These are phyloP conservation scores for Halophytophthora polymorphica DNA, from an alignment of 352 stramenopile genomes.

Conservation along the genomic window DNA sequence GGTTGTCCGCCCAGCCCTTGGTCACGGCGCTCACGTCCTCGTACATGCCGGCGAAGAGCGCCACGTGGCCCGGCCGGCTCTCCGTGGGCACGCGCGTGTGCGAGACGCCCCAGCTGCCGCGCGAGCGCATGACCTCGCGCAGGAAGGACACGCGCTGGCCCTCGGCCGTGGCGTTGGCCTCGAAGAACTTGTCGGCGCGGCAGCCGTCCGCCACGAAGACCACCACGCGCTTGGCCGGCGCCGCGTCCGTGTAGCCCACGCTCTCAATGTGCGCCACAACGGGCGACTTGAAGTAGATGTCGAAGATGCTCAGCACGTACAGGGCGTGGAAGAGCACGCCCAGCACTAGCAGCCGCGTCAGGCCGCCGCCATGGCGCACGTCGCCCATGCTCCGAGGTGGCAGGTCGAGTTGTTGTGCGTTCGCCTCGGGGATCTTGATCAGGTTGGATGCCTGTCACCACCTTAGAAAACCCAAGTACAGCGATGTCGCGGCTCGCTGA, in stretches of 20 bases:
- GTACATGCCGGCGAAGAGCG: conserved; percentile 87
- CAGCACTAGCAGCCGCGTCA: conserved; percentile 49
- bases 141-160: conserved; percentile 58
- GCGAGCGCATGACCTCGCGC: conserved; percentile 43
- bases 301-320: conserved; percentile 89
- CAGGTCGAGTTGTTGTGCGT: no score
- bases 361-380: conserved; percentile 3
- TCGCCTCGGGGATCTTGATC: no score
- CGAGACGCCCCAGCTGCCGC: conserved; percentile 77
- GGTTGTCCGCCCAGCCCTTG: conserved; percentile 86
- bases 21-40: conserved; percentile 87
- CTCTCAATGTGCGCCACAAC: conserved; percentile 69
- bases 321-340: conserved; percentile 76
- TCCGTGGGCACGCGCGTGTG: conserved; percentile 87
- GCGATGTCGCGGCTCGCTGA: no score
- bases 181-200: conserved; percentile 82
- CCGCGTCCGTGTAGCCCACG: conserved; percentile 30
- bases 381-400: no score
- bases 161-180: conserved; percentile 32
- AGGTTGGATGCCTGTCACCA: no score
- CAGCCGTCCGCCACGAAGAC: conserved; percentile 85
- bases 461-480: no score
- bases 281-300: conserved; percentile 89
- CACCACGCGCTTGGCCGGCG: conserved; percentile 63
- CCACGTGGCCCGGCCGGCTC: conserved; percentile 76